Evolutionary conservation across 805 yeast species (phyloP).

Genomic region (Candida nitratophila): DNA sequence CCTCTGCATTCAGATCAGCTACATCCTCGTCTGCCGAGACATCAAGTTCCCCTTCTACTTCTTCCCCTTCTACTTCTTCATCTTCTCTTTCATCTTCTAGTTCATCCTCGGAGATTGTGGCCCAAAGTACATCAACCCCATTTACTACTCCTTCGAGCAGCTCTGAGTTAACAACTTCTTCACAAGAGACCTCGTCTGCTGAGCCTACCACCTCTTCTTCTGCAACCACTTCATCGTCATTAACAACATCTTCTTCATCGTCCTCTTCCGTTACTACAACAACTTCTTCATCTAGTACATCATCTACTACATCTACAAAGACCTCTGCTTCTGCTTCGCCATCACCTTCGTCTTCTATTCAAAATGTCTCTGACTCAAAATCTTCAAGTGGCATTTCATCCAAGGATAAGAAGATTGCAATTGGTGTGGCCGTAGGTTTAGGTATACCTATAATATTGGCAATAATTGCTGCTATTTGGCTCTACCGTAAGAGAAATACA

Average conservation of each 20-base stretch:
- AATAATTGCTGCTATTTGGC: constrained; percentile 7
- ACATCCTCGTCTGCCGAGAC: constrained; percentile 22
- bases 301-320: constrained; percentile 2
- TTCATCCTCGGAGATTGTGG: too few species aligned
- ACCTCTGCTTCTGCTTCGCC: constrained; percentile 18
- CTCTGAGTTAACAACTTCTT: constrained; percentile 11
- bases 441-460: constrained; percentile 51
- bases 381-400: constrained; percentile 36
- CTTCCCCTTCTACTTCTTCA: constrained; percentile 15
- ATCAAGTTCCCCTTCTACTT: constrained; percentile 1
- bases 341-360: constrained; percentile 2
- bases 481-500: constrained; percentile 12
- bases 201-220: constrained; percentile 1
- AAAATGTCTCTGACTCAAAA: not conserved
- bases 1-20: too few species aligned
- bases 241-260: constrained; percentile 5
- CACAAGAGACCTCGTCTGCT: constrained; percentile 8
- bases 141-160: too few species aligned
- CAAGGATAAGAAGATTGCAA: constrained; percentile 45
- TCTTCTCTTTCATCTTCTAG: constrained; percentile 5
- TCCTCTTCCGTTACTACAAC: constrained; percentile 3
- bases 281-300: constrained; percentile 6
- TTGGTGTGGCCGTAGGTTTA: constrained; percentile 67
- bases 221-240: constrained; percentile 1
- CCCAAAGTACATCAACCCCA: too few species aligned